Evolutionary conservation across 2,329 filamentous ascomycete species (phyloP).

Genomic region (Pseudogymnoascus sp.): DNA sequence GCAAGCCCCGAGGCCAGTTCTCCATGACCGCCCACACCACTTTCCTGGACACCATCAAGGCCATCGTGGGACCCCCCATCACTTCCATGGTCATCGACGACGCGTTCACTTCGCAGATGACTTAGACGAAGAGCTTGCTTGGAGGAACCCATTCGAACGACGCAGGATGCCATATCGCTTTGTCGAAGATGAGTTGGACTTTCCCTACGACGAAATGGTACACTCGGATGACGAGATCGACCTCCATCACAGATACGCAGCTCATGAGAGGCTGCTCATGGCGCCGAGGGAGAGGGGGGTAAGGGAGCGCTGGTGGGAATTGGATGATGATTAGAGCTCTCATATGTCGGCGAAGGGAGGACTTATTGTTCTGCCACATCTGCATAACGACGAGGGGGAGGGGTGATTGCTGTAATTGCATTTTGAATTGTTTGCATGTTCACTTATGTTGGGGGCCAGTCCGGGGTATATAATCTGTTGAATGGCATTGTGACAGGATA

Average conservation of each 20-base stretch:
- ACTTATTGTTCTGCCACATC: neutral
- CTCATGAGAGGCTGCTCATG: constrained; percentile 4
- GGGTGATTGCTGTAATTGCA: neutral
- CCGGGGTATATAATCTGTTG: neutral
- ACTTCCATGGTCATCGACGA: neutral
- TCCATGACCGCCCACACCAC: neutral
- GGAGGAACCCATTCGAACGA: constrained; percentile 1
- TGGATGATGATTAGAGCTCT: constrained; percentile 2
- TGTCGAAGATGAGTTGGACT: constrained; percentile 3
- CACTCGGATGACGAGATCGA: neutral
- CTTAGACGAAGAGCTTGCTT: neutral
- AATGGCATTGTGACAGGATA: neutral
- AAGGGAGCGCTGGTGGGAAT: constrained; percentile 6
- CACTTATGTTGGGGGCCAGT: neutral
- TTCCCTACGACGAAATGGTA: neutral
- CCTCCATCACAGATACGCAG: neutral
- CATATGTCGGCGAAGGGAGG: neutral
- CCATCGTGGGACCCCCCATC: neutral
- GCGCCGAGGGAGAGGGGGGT: neutral
- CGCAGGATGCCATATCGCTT: constrained; percentile 7
- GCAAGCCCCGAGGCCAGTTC: neutral
- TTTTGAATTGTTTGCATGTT: neutral
- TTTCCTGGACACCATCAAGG: neutral
- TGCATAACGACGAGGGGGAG: neutral
- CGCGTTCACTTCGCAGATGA: neutral